These are phyloP conservation scores for Saccharomycopsis babjevae DNA, from an alignment of 805 yeast genomes.

Conservation along the genomic window DNA sequence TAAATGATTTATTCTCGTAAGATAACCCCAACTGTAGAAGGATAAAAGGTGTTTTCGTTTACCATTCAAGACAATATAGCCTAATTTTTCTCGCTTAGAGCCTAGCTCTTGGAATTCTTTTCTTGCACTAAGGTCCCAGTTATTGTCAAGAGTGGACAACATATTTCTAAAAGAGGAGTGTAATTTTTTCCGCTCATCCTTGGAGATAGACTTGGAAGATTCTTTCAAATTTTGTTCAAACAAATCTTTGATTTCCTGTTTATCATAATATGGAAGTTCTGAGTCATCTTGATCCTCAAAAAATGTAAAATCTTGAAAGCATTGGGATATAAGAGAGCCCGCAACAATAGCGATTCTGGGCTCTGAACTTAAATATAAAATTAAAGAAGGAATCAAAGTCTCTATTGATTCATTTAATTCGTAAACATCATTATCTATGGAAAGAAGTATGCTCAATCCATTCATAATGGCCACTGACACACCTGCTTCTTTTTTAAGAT, in stretches of 20 bases:
- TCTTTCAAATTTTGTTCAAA: conserved; percentile 37
- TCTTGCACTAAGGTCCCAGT: conserved; percentile 22
- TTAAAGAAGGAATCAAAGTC: conserved; percentile 5
- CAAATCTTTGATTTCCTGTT: conserved; percentile 34
- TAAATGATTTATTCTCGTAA: conserved; percentile 8
- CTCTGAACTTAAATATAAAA: conserved; percentile 7
- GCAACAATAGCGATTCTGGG: conserved; percentile 7
- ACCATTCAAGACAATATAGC: not conserved
- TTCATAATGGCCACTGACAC: conserved; percentile 4
- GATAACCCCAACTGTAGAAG: conserved; percentile 6
- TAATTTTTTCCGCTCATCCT: conserved; percentile 50
- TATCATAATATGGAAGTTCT: conserved; percentile 44
- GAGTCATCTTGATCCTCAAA: conserved; percentile 33
- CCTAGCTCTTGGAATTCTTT: not conserved
- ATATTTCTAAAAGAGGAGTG: conserved; percentile 55
- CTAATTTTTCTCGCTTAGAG: conserved; percentile 1
- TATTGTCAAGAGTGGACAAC: conserved; percentile 35
- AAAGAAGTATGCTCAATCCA: conserved; percentile 11
- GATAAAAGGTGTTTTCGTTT: not conserved
- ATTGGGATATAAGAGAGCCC: conserved; percentile 12
- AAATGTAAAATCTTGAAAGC: conserved; percentile 11
- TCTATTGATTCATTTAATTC: conserved; percentile 13
- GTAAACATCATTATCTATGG: conserved; percentile 7
- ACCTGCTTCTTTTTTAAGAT: not conserved
- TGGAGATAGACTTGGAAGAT: conserved; percentile 47